Base-by-base conservation (phyloP, 75 land plant genomes). In the Picea sitchensis region DNA sequence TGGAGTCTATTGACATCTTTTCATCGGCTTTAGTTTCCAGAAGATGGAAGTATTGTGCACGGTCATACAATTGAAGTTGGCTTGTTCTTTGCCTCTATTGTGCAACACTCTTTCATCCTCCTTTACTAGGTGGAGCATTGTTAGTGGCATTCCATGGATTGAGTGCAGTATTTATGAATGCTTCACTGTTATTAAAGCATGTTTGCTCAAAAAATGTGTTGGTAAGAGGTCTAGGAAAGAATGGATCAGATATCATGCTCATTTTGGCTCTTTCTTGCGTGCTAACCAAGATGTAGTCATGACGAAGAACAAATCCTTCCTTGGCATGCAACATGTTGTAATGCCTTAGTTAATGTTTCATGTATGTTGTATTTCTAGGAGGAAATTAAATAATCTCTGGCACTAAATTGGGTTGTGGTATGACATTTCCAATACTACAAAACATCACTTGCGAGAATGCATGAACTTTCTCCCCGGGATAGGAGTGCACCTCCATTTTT, bases 321-420 rank as follows among this genome's bases (percentile, higher is more conserved):
- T 82, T 86, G 30, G 78, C 78, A 9, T 89, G 80, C 34, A 87
- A 65, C 8, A 89, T 61, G 61, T 88, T 88, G 51, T 93, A 93
- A 34, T 88, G 86, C 32, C 83, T 15, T 21, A 93, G 57, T 30
- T 87, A 91, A 76, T 88, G 82, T 82, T 88, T 93, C 84, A 93
- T 91, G 80, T 82, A 82, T 26, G 91, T 88, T 13, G 80, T 68
- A 78, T 87, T 83, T 78, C 87, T 87, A 17, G 77, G 81, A 76
- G 90, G 85, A 73, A 91, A 86, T 74, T 44, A 4, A 44, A 0
- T 44, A 2, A 44, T 44, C 47, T 44, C 4, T 44, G 47, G 47
- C 47, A 44, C 0, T 44, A 4, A 5, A 44, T 5, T 44, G 5
- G 0, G 5, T 5, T 44, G 38, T 3, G 1, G 38, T 36, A 1